Base-by-base conservation (phyloP, 371 early-diverging fungal species). In the Saksenaea vasiformis region DNA sequence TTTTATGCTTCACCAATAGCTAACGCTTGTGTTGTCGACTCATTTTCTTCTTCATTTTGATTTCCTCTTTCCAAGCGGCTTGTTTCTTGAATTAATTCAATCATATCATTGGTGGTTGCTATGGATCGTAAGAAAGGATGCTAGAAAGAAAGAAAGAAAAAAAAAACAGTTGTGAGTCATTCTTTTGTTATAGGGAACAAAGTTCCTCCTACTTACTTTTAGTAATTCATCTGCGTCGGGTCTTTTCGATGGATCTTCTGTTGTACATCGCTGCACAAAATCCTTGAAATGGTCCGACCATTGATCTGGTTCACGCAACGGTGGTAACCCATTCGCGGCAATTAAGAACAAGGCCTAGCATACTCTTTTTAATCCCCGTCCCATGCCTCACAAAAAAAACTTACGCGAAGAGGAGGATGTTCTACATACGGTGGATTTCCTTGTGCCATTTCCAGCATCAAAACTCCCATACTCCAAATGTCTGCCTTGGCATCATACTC, bases 381-480 rank as follows among this genome's bases (percentile, higher is more conserved):
- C n/a, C n/a, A n/a, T n/a, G n/a, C n/a, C n/a, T n/a, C n/a, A n/a
- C n/a, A n/a, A n/a, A n/a, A n/a, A n/a, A n/a, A 37, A 68, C 74
- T 71, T 78, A 86, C 87, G 60, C 85, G 72, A 38, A 88, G 66
- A 27, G 89, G 89, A 24, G 85, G 86, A 66, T 87, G 78, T 54
- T 82, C 85, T 51, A 91, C 79, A 65, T 88, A 91, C 19, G 93
- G 92, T 58, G 92, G 90, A 67, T 87, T 80, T 51, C 92, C 89
- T 70, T 91, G 87, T 53, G 91, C 85, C 90, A 95, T 91, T 73
- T 95, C 96, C 67, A 92, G 84, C 57, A 90, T 78, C 56, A 92
- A 74, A 28, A 94, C 86, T 22, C 95, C 96, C 10, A 93, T 75
- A 64, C 92, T 92, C 96, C 96, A 95, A 39, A 93, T 87, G 71